Evolutionary conservation across 2,329 filamentous ascomycete genomes (phyloP).

Genomic region (Arthrobotrys sphaeroides): DNA sequence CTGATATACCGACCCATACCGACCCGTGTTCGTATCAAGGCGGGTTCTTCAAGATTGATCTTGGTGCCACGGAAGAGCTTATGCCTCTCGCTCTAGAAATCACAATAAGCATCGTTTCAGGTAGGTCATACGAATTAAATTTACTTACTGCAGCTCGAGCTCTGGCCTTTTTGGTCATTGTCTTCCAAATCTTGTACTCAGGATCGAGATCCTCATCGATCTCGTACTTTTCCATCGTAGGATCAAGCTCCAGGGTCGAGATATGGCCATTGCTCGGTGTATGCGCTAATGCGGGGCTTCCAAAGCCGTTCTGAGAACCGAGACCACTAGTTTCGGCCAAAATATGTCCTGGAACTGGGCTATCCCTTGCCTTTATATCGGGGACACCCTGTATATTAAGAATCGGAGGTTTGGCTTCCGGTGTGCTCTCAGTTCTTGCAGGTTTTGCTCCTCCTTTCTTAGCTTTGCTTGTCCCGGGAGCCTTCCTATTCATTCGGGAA

Average conservation of each 20-base stretch:
- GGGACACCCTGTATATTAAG: constrained; percentile 66
- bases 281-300: constrained; percentile 77
- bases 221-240: constrained; percentile 70
- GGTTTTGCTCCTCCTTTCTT: constrained; percentile 76
- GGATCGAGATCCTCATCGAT: constrained; percentile 76
- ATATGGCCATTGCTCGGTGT: constrained; percentile 68
- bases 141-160: constrained; percentile 64
- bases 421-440: constrained; percentile 80
- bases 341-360: constrained; percentile 59
- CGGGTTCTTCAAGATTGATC: constrained; percentile 86
- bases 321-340: constrained; percentile 67
- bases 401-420: constrained; percentile 75
- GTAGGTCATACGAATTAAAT: not conserved
- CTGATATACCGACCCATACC: constrained; percentile 90
- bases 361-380: constrained; percentile 64
- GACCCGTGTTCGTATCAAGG: constrained; percentile 81
- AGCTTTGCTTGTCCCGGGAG: constrained; percentile 79
- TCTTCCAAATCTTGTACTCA: constrained; percentile 98
- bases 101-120: constrained; percentile 59
- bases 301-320: constrained; percentile 75
- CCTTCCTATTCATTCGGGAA: constrained; percentile 83
- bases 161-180: constrained; percentile 95
- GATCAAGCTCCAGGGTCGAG: constrained; percentile 82
- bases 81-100: constrained; percentile 82
- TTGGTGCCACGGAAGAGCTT: constrained; percentile 85